Percentiles rank a stretch among this genome's conserved stretches.
Evolutionary conservation across 768 basidiomycete genomes (phyloP).

Genomic region (Kwoniella botswanensis): DNA sequence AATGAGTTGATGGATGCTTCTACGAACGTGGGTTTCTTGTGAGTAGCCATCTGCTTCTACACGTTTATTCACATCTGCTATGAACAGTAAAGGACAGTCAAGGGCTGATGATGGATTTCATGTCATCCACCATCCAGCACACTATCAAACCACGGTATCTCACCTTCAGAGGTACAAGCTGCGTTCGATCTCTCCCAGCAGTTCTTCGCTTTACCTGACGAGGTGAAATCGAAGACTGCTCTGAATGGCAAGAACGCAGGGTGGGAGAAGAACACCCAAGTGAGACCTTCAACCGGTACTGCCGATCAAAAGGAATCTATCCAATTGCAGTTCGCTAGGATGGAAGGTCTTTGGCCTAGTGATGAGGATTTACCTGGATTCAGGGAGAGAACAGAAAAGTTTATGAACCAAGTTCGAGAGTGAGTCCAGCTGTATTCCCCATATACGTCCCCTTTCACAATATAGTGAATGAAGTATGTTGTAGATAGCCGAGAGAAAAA

Average conservation of each 20-base stretch:
- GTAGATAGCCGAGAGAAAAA: too few relatives aligned
- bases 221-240: slow-evolving; percentile 44
- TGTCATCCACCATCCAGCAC: slow-evolving; percentile 24
- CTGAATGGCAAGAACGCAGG: slow-evolving; percentile 42
- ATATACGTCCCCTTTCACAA: too few relatives aligned
- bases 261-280: slow-evolving; percentile 39
- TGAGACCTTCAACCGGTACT: slow-evolving; percentile 49
- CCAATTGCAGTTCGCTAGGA: slow-evolving; percentile 42
- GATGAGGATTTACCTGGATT: slow-evolving; percentile 39
- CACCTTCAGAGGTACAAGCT: slow-evolving; percentile 36
- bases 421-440: neutral
- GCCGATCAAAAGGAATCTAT: slow-evolving; percentile 49
- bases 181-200: slow-evolving; percentile 36
- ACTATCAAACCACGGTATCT: slow-evolving; percentile 46
- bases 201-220: slow-evolving; percentile 45
- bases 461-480: too few relatives aligned
- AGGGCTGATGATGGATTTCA: too few relatives aligned
- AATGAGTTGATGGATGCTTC: slow-evolving; percentile 41
- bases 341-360: slow-evolving; percentile 40
- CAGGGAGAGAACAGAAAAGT: slow-evolving; percentile 20
- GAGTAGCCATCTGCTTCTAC: slow-evolving; percentile 7
- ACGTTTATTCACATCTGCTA: neutral
- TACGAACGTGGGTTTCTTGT: slow-evolving; percentile 52
- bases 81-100: too few relatives aligned
- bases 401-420: slow-evolving; percentile 40